A percentile compares a stretch with the other conserved stretches of the same genome.
These are phyloP conservation scores for Calocybe gangraenosa DNA, from an alignment of 768 basidiomycete genomes.

Conservation along the genomic window DNA sequence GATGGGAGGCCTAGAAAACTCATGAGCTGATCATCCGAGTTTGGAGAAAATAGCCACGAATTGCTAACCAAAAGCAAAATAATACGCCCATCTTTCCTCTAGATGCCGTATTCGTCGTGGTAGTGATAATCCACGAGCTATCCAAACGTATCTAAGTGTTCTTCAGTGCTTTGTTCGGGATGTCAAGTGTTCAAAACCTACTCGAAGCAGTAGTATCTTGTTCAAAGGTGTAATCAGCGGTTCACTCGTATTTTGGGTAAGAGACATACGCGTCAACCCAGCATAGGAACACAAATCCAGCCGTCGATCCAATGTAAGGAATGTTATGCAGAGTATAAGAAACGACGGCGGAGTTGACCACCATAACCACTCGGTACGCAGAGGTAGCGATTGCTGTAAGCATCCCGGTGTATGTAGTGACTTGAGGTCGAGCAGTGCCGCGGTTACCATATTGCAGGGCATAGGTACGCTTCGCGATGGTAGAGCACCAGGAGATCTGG, in stretches of 20 bases:
- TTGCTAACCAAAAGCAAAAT: constrained; percentile 72
- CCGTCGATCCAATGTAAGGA: constrained; percentile 58
- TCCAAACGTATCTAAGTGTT: constrained; percentile 78
- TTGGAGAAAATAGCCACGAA: too few relatives aligned
- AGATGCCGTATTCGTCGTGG: constrained; percentile 66
- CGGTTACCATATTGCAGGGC: constrained; percentile 66
- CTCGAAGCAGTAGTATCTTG: constrained; percentile 90
- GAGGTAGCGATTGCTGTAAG: constrained; percentile 74
- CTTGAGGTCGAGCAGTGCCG: constrained; percentile 35
- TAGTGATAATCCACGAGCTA: constrained; percentile 66
- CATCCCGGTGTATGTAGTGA: constrained; percentile 64
- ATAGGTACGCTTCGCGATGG: constrained; percentile 73
- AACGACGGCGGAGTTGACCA: constrained; percentile 67
- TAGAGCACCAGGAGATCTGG: constrained; percentile 74
- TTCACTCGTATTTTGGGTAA: neutral
- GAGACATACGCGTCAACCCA: constrained; percentile 82
- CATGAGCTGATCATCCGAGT: neutral
- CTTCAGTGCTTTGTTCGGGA: too few relatives aligned
- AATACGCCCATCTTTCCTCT: constrained; percentile 90
- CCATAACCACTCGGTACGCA: constrained; percentile 80
- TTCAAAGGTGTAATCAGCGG: neutral
- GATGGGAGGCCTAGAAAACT: constrained; percentile 56
- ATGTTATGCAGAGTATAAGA: constrained; percentile 61
- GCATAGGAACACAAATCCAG: constrained; percentile 72
- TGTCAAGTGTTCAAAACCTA: constrained; percentile 27